Base-by-base conservation (phyloP, 2,329 filamentous ascomycete species). In the Hypocrella siamensis region DNA sequence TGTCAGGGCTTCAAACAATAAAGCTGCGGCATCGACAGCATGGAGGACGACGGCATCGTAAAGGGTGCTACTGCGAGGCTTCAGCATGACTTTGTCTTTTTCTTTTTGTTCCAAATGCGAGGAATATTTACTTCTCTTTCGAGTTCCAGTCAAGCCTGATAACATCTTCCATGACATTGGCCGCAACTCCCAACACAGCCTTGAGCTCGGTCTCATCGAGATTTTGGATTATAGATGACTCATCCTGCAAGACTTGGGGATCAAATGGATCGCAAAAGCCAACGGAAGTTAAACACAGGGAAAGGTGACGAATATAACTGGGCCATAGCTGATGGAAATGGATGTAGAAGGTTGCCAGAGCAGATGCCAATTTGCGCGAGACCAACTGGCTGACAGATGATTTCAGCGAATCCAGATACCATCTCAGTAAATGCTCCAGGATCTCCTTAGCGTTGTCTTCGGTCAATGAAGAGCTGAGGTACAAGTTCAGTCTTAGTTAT, bases 351-450 rank as follows among this genome's bases (percentile, higher is more conserved):
- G 78, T 78, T 12, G 79, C 76, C 6, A 88, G 56, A 6, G 79
- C 79, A n/a, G 79, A 78, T 40, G 78, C 80, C 17, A 88, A 62
- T 54, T 90, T 90, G 42, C 73, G 72, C 15, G 71, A 61, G 6
- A 84, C 78, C 32, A 84, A 61, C 4, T 65, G 57, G 3, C 68
- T 66, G 5, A 65, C 64, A 1, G 60, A 61, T 31, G 63, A 59
- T 9, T 54, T 49, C 9, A 75, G 49, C 8, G 70, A 67, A 19
- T 57, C 54, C 17, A 76, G 55, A 26, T 80, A 63, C 73, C 76
- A 81, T 24, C 57, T 58, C 26, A 80, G 56, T 19, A 83, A 60
- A 31, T 68, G 68, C 31, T 66, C 53, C 6, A 80, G 59, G 10
- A 83, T 59, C 38, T 68, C 64, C 35, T 61, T 54, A 4, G 74